A percentile compares a stretch with the other conserved stretches of the same genome.
Conservation (phyloP, 2,329 filamentous ascomycete genomes). For the Colletotrichum trifolii region DNA sequence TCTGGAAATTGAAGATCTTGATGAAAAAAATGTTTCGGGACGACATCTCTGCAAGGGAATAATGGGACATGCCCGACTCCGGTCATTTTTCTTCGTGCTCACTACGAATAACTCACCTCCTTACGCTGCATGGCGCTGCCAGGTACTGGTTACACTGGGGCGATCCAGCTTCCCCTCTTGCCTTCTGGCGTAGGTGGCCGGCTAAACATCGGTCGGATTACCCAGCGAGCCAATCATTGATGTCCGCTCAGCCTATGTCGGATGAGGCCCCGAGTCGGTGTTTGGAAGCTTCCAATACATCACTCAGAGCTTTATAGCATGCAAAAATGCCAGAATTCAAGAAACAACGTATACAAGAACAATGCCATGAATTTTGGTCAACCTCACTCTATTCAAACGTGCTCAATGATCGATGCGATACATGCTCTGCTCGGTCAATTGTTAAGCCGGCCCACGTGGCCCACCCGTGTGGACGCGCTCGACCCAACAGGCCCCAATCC, state of each 20-base stretch:
- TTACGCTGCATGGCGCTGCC: background rate
- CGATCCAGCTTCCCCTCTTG: conserved; percentile 10
- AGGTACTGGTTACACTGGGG: conserved; percentile 5
- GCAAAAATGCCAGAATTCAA: too few species aligned
- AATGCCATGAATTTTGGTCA: too few species aligned
- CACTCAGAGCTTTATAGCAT: too few species aligned
- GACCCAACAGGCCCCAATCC: conserved; percentile 28
- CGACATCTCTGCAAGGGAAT: too few species aligned
- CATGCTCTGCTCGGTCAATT: conserved; percentile 19
- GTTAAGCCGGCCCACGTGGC: conserved; percentile 26
- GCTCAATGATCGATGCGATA: background rate
- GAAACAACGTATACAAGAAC: background rate
- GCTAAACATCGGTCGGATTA: conserved; percentile 17
- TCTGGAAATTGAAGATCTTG: too few species aligned
- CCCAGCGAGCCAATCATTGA: too few species aligned
- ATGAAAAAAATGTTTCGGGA: too few species aligned
- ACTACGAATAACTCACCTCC: background rate
- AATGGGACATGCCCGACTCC: too few species aligned
- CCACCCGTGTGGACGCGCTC: background rate
- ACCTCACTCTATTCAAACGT: too few species aligned
- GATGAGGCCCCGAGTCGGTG: background rate
- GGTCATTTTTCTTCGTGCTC: background rate
- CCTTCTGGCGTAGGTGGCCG: conserved; percentile 4
- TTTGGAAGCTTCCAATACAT: too few species aligned
- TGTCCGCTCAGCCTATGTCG: background rate